Evolutionary conservation across 1,139 yeast genomes (phyloP), one percentile per base, ranked within the genome.

Genomic region (Yamadazyma trypodendri): DNA sequence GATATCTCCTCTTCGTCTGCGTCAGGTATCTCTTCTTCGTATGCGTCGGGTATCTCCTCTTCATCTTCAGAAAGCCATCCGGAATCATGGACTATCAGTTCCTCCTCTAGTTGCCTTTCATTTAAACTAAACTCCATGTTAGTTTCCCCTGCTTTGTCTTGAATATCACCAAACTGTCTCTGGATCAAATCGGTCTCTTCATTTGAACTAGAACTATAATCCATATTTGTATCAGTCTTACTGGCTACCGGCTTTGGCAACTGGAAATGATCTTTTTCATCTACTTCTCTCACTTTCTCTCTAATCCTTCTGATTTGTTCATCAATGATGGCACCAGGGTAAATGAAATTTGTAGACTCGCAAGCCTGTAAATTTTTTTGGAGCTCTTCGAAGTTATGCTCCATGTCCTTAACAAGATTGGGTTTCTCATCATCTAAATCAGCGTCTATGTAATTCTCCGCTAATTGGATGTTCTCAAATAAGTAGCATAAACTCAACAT

Each of bases 401-500:
- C 38, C 13, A 45, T 42, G 21, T 37, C 42, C 6, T 21, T 29
- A 23, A 28, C 31, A 2, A 44, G 39, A 20, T 44, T 50, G 20
- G 46, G 35, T 36, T 38, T 44, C 41, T 50, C 53, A 17, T 34
- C 41, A 38, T 28, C 36, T n/a, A 36, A 10, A 11, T 28, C 15
- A 11, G 24, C 14, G 6, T 30, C 36, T 11, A 28, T 32, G 30
- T 40, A 47, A 12, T 41, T 39, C 12, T 47, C 41, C 1, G 46
- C 48, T 16, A 56, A 40, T 13, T 45, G 27, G 8, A 42, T 40
- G 24, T 49, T 53, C 27, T 52, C 52, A 32, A 43, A 45, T 13
- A 68, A 44, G 32, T 52, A 44, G 40, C 72, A 61, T 16, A 67
- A 42, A 6, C 59, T 59, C 39, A 56, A 40, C 18, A 71, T 47